Percentiles rank a stretch among this genome's conserved stretches.
Conservation (phyloP, 345 rosid genomes). For the Lumnitzera littorea region DNA sequence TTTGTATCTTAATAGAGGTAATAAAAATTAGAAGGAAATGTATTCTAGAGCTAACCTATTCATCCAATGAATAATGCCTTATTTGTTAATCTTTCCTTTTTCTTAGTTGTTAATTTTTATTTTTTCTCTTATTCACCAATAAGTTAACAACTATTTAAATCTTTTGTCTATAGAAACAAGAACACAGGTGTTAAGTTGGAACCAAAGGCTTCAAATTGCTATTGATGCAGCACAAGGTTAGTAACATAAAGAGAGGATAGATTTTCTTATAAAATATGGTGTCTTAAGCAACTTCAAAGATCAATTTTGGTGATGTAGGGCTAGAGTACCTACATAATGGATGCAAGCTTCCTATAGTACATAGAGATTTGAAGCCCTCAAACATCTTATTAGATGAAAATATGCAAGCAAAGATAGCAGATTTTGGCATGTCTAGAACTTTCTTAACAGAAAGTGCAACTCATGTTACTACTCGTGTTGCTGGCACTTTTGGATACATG, state of each 20-base stretch:
- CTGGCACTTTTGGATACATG: conserved; percentile 19
- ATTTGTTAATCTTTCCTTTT: too few relatives aligned
- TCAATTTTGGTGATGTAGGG: not conserved
- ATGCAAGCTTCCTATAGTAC: conserved; percentile 22
- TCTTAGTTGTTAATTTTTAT: not conserved
- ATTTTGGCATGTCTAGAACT: conserved; percentile 19
- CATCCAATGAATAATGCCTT: too few relatives aligned
- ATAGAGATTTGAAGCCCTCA: conserved; percentile 20
- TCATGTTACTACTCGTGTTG: conserved; percentile 23
- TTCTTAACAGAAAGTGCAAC: conserved; percentile 11
- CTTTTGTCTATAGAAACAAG: conserved; percentile 13
- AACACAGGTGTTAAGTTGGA: conserved; percentile 28
- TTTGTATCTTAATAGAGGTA: too few relatives aligned
- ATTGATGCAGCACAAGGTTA: conserved; percentile 48
- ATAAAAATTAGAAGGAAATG: too few relatives aligned
- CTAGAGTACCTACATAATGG: conserved; percentile 22
- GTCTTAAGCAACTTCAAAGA: not conserved
- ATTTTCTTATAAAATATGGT: not conserved
- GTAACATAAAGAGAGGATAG: not conserved
- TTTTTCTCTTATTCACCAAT: not conserved
- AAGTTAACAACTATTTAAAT: not conserved
- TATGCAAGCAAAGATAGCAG: conserved; percentile 20
- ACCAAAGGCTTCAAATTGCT: conserved; percentile 36
- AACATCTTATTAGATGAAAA: conserved; percentile 19
- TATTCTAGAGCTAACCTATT: too few relatives aligned